These are phyloP conservation scores for Nemania sp. DNA, from an alignment of 2,329 filamentous ascomycete species.

Conservation along the genomic window DNA sequence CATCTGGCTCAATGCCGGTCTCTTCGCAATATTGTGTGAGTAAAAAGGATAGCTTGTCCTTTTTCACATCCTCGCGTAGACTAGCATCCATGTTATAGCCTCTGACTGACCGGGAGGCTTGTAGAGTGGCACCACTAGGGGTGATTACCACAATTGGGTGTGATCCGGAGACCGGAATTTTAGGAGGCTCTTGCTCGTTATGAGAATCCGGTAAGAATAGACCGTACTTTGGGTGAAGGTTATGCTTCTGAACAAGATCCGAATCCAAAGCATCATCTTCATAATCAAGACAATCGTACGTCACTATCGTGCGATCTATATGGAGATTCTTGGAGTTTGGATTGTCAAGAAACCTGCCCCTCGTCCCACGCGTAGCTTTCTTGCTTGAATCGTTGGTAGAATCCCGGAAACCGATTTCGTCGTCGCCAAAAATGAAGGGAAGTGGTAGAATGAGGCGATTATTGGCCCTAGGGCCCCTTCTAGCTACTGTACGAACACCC, in stretches of 20 bases:
- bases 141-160: conserved; percentile 64
- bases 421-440: conserved; percentile 61
- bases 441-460: conserved; percentile 67
- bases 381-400: conserved; percentile 67
- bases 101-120: conserved; percentile 59
- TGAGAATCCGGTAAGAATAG: conserved; percentile 62
- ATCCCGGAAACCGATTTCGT: conserved; percentile 71
- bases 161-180: conserved; percentile 58
- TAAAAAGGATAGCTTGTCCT: conserved; percentile 40
- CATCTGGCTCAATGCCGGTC: conserved; percentile 44
- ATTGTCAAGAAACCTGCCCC: conserved; percentile 65
- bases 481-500: conserved; percentile 62
- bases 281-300: conserved; percentile 64
- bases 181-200: conserved; percentile 59
- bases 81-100: conserved; percentile 49
- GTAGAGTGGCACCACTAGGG: conserved; percentile 60
- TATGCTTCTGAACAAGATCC: conserved; percentile 61
- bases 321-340: conserved; percentile 67
- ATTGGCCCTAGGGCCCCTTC: conserved; percentile 57
- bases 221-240: conserved; percentile 66
- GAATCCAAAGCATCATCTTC: conserved; percentile 64
- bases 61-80: conserved; percentile 43
- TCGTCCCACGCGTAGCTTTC: conserved; percentile 64
- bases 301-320: conserved; percentile 65
- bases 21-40: conserved; percentile 42